Evolutionary conservation across 768 basidiomycete species (phyloP).

Genomic region (Inosperma sp.): DNA sequence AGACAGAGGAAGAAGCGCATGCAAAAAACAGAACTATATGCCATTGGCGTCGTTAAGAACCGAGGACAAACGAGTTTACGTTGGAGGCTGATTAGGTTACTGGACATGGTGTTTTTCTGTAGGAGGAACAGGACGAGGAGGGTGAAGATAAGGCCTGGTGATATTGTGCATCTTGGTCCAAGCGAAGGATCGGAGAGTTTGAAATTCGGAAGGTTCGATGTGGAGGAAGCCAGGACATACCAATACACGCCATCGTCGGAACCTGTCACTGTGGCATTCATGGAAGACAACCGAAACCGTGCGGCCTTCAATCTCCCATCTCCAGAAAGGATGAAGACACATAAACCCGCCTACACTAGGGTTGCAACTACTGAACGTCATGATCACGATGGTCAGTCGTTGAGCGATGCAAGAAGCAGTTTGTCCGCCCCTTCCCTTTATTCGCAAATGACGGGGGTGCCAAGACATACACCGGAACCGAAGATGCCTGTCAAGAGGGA

Average conservation of each 20-base stretch:
- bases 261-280: constrained; percentile 6
- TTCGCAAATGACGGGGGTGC: constrained; percentile 62
- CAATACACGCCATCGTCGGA: constrained; percentile 34
- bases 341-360: constrained; percentile 11
- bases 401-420: constrained; percentile 46
- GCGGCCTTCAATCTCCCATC: constrained; percentile 1
- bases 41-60: constrained; percentile 48
- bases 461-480: constrained; percentile 55
- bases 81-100: constrained; percentile 49
- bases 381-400: constrained; percentile 28
- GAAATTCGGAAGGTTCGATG: constrained; percentile 44
- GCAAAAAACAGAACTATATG: constrained; percentile 56
- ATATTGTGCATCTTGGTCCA: constrained; percentile 18
- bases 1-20: constrained; percentile 64
- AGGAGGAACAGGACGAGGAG: constrained; percentile 28
- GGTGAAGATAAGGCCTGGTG: constrained; percentile 5
- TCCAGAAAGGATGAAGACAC: constrained; percentile 11
- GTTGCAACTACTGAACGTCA: constrained; percentile 27
- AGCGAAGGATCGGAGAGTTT: constrained; percentile 41
- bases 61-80: constrained; percentile 57
- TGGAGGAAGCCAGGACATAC: constrained; percentile 32
- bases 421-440: constrained; percentile 58
- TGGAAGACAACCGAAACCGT: constrained; percentile 4
- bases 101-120: constrained; percentile 54
- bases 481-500: constrained; percentile 50